Base-by-base conservation (phyloP, 2,329 filamentous ascomycete species). In the Phialocephala subalpina region DNA sequence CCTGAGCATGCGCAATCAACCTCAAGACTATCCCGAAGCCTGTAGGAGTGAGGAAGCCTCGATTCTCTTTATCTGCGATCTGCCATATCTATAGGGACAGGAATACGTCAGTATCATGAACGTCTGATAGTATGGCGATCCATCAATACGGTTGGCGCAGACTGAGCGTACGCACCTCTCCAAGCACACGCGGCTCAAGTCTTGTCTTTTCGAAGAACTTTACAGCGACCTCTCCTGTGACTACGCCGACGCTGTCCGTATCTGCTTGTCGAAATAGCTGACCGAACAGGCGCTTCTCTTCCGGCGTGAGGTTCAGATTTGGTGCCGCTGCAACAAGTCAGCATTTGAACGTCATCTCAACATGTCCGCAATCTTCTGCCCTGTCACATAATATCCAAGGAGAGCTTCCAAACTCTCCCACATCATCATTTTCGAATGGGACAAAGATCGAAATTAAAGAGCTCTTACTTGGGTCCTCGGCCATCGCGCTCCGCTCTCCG, bases 191-290 rank as follows among this genome's bases (percentile, higher is more conserved):
- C 62, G 94, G 93, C 68, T 95, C 89, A 58, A 99, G 85, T 73
- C 92, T 90, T 55, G 96, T 98, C 84, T 96, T 96, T 80, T 98
- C 94, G 77, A 99, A 99, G 84, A 99, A 98, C 78, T 94, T 93
- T 78, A 99, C 94, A 66, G 96, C 96, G 68, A 97, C 87, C 80
- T 99, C 96, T 79, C 96, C 96, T 20, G 96, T 97, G 38, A 99
- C 93, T 70, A 98, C 94, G 63, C 94, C 94, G 65, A 97, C 90
- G 77, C 88, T 92, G 74, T 97, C 96, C 66, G 91, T 92, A 80
- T 99, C 96, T 72, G 96, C 96, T 75, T 94, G 91, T 78, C 92
- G 90, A 82, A 99, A 97, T 69, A 99, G 90, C 80, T 96, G 93
- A 73, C 92, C 93, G 80, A 97, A 99, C 66, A 92, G 88, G 79